Evolutionary conservation across 1,139 yeast genomes (phyloP).

Genomic region (Scheffersomyces segobiensis): DNA sequence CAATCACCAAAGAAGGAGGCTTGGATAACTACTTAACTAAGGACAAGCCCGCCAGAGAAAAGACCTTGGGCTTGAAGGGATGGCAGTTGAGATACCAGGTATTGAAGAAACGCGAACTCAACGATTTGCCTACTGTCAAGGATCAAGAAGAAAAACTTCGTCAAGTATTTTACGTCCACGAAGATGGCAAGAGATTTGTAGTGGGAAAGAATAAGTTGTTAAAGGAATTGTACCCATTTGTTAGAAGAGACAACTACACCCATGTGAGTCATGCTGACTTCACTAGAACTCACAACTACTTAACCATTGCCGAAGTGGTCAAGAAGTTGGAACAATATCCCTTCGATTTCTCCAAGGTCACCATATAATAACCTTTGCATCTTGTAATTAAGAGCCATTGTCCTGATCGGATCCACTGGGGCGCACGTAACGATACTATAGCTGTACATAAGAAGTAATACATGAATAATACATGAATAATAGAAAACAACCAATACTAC

Average conservation of each 20-base stretch:
- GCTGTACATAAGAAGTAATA: neutral
- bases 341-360: conserved; percentile 32
- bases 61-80: conserved; percentile 89
- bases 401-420: neutral
- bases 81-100: conserved; percentile 86
- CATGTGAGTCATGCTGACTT: conserved; percentile 47
- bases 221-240: conserved; percentile 52
- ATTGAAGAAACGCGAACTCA: conserved; percentile 35
- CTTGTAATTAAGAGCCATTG: neutral
- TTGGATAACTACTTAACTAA: conserved; percentile 83
- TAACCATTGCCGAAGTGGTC: conserved; percentile 44
- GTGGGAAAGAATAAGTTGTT: conserved; percentile 68
- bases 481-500: neutral
- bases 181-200: conserved; percentile 47
- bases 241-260: conserved; percentile 47
- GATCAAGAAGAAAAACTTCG: conserved; percentile 27
- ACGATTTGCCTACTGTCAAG: conserved; percentile 25
- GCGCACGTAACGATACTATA: neutral
- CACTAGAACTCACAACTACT: conserved; percentile 38
- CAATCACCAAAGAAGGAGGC: conserved; percentile 92
- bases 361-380: conserved; percentile 12
- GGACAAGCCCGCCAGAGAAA: conserved; percentile 84
- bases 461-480: too few species aligned
- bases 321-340: conserved; percentile 33
- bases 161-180: conserved; percentile 53